phyloP scores from a whole-genome alignment of 108 stramenopile species.

The Fistulifera solaris region DNA sequence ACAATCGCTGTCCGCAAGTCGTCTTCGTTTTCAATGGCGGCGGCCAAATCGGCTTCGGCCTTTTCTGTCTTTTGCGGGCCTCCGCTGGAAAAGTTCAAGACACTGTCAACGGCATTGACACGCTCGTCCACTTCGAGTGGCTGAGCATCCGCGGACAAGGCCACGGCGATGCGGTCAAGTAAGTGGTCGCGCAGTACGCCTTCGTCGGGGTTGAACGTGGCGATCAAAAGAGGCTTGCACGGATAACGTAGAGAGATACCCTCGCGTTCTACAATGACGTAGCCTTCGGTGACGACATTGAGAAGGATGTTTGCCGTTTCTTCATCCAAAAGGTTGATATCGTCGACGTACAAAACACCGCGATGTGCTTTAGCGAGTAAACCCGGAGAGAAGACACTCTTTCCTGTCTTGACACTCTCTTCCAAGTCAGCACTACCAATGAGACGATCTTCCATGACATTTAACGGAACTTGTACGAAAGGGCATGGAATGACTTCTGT shows the following conservation, averaged over 20 bases:
- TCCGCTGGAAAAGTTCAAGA: constrained; percentile 68
- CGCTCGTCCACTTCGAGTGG: constrained; percentile 64
- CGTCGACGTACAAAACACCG: constrained; percentile 92
- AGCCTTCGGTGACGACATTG: constrained; percentile 82
- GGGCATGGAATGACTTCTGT: constrained; percentile 85
- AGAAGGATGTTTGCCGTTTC: constrained; percentile 91
- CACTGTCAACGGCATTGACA: constrained; percentile 78
- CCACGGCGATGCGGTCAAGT: constrained; percentile 88
- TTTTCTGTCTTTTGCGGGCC: constrained; percentile 45
- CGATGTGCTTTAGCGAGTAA: constrained; percentile 92
- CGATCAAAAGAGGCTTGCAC: constrained; percentile 86
- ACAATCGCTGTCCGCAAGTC: constrained; percentile 89
- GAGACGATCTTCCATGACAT: constrained; percentile 96
- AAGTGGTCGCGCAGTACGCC: constrained; percentile 93
- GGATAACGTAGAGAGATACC: constrained; percentile 87
- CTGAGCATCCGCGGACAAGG: constrained; percentile 83
- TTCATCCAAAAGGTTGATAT: constrained; percentile 92
- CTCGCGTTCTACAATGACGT: constrained; percentile 91
- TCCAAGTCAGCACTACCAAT: constrained; percentile 92
- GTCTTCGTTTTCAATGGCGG: constrained; percentile 82
- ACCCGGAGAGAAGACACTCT: constrained; percentile 90
- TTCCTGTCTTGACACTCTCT: constrained; percentile 83
- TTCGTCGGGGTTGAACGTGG: constrained; percentile 96
- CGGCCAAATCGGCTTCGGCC: constrained; percentile 50
- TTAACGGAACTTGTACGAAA: constrained; percentile 93